phyloP scores from a whole-genome alignment of 805 yeast species.

The Phaffomyces thermotolerans region DNA sequence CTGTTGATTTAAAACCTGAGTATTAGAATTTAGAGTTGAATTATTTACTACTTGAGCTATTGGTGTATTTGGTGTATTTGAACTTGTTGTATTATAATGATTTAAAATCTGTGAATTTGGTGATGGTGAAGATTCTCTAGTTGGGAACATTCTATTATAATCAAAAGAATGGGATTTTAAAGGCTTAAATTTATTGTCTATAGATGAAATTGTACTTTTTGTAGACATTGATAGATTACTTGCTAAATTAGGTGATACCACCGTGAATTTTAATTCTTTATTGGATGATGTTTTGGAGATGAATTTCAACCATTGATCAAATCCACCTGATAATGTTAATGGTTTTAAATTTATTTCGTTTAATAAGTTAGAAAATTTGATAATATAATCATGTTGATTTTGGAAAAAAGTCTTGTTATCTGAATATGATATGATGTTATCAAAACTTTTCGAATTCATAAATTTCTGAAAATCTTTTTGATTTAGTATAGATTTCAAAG shows the following conservation, averaged over 20 bases:
- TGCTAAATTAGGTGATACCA: conserved; percentile 20
- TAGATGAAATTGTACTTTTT: conserved; percentile 19
- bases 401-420: conserved; percentile 29
- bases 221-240: conserved; percentile 22
- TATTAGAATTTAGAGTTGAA: no score
- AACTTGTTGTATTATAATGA: background rate
- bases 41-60: no score
- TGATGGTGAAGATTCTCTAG: conserved; percentile 4
- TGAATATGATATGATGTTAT: conserved; percentile 32
- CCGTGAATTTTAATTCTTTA: conserved; percentile 15
- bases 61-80: background rate
- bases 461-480: conserved; percentile 18
- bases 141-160: conserved; percentile 10
- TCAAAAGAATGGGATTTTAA: conserved; percentile 9
- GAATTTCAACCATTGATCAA: conserved; percentile 34
- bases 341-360: conserved; percentile 11
- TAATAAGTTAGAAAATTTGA: conserved; percentile 23
- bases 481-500: background rate
- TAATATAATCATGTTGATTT: conserved; percentile 26
- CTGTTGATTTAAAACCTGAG: no score
- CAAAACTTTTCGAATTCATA: conserved; percentile 25
- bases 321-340: conserved; percentile 36
- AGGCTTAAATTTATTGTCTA: conserved; percentile 10
- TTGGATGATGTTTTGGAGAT: conserved; percentile 23
- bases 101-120: background rate